Evolutionary conservation across 352 stramenopile species (phyloP).

Genomic region (Pythium volutum): DNA sequence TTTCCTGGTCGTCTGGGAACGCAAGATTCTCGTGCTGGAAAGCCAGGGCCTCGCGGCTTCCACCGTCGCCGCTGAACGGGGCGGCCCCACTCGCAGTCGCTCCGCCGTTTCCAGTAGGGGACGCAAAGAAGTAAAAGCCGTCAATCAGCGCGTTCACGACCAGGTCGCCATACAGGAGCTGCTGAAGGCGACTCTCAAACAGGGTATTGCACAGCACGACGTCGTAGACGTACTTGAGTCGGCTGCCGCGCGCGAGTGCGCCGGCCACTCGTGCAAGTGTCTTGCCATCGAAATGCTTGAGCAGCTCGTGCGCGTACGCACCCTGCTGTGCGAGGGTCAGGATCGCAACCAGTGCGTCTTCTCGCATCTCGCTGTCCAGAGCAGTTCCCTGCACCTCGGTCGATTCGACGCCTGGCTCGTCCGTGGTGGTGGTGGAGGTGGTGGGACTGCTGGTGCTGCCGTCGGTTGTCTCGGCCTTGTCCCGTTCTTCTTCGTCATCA

Average conservation of each 20-base stretch:
- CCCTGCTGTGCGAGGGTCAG: slow-evolving; percentile 60
- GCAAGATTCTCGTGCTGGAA: slow-evolving; percentile 43
- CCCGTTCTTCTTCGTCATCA: slow-evolving; percentile 1
- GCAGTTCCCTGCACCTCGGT: not conserved
- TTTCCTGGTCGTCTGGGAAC: slow-evolving; percentile 58
- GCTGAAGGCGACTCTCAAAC: slow-evolving; percentile 63
- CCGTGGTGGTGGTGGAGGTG: not conserved
- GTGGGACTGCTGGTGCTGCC: not conserved
- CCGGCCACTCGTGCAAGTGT: slow-evolving; percentile 41
- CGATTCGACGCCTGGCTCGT: not conserved
- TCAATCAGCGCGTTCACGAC: slow-evolving; percentile 49
- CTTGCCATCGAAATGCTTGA: slow-evolving; percentile 58
- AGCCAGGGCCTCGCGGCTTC: slow-evolving; percentile 17
- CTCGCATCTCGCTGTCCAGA: slow-evolving; percentile 45
- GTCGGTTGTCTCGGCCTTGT: not conserved
- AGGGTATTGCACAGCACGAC: slow-evolving; percentile 65
- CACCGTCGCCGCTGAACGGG: slow-evolving; percentile 7
- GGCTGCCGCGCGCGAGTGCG: slow-evolving; percentile 27
- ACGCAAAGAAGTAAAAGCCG: slow-evolving; percentile 50
- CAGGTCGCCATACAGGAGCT: slow-evolving; percentile 58
- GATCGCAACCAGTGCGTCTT: slow-evolving; percentile 62
- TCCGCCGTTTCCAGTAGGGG: not conserved
- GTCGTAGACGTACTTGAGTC: slow-evolving; percentile 59
- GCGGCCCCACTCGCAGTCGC: not conserved
- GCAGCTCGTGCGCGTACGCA: slow-evolving; percentile 43